Conservation (phyloP, 805 yeast genomes). For the Ogataea chonburiensis region DNA sequence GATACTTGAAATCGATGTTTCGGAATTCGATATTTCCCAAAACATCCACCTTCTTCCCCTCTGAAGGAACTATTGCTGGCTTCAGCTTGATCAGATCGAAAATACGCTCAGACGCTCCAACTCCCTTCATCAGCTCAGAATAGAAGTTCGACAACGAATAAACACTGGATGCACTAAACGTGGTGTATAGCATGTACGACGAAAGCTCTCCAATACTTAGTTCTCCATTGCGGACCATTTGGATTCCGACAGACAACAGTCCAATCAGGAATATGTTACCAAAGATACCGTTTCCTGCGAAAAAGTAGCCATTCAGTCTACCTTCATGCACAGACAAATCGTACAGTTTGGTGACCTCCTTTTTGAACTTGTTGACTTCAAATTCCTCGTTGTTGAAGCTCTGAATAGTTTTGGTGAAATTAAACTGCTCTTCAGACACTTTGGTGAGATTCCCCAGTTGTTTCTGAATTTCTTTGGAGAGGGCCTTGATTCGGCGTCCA, state of each 20-base stretch:
- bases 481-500: conserved; percentile 71
- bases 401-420: conserved; percentile 84
- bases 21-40: conserved; percentile 61
- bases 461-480: conserved; percentile 77
- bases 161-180: conserved; percentile 89
- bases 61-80: conserved; percentile 66
- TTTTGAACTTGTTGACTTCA: conserved; percentile 74
- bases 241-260: conserved; percentile 74
- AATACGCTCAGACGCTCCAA: conserved; percentile 90
- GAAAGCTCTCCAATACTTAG: conserved; percentile 86
- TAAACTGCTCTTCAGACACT: conserved; percentile 87
- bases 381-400: conserved; percentile 81
- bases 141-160: conserved; percentile 89
- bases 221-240: conserved; percentile 73
- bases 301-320: conserved; percentile 68
- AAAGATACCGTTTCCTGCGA: conserved; percentile 75
- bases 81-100: conserved; percentile 81
- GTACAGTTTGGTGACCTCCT: conserved; percentile 63
- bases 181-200: conserved; percentile 93
- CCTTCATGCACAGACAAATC: conserved; percentile 79
- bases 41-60: conserved; percentile 50
- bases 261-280: conserved; percentile 83
- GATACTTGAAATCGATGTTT: conserved; percentile 71
- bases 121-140: conserved; percentile 94
- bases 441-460: conserved; percentile 84